Conservation (phyloP, 2,329 filamentous ascomycete genomes). For the Botrytis pseudocinerea region DNA sequence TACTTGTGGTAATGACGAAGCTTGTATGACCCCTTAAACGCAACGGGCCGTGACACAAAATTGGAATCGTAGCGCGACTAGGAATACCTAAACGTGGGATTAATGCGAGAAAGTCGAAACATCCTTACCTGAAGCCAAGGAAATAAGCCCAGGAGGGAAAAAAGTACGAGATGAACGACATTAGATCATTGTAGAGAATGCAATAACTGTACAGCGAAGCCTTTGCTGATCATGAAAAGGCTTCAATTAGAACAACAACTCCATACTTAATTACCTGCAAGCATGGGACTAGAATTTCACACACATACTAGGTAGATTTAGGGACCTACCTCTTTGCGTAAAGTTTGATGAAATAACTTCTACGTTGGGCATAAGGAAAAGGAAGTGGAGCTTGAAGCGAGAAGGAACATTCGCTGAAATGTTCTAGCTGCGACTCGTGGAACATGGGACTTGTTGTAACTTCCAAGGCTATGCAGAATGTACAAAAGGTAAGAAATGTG, state of each 20-base stretch:
- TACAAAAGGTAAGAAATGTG: slow-evolving; percentile 8
- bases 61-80: slow-evolving; percentile 12
- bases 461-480: slow-evolving; percentile 16
- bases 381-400: slow-evolving; percentile 8
- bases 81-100: slow-evolving; percentile 14
- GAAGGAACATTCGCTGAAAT: slow-evolving; percentile 18
- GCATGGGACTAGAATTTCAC: slow-evolving; percentile 4
- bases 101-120: slow-evolving; percentile 10
- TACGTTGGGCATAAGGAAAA: slow-evolving; percentile 3
- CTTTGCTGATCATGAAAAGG: slow-evolving; percentile 5
- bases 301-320: neutral
- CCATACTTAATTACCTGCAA: neutral
- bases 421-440: slow-evolving; percentile 8
- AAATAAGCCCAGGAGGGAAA: neutral
- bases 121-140: slow-evolving; percentile 13
- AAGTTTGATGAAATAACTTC: slow-evolving; percentile 9
- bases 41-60: slow-evolving; percentile 23
- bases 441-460: slow-evolving; percentile 15
- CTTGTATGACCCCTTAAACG: slow-evolving; percentile 21
- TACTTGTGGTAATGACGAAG: slow-evolving; percentile 15
- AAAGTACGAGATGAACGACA: neutral
- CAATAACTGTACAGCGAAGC: slow-evolving; percentile 1
- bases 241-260: neutral
- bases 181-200: slow-evolving; percentile 9
- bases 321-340: slow-evolving; percentile 19